Base-by-base conservation (phyloP, 2,329 filamentous ascomycete species). In the Chaetothyriales sp. region DNA sequence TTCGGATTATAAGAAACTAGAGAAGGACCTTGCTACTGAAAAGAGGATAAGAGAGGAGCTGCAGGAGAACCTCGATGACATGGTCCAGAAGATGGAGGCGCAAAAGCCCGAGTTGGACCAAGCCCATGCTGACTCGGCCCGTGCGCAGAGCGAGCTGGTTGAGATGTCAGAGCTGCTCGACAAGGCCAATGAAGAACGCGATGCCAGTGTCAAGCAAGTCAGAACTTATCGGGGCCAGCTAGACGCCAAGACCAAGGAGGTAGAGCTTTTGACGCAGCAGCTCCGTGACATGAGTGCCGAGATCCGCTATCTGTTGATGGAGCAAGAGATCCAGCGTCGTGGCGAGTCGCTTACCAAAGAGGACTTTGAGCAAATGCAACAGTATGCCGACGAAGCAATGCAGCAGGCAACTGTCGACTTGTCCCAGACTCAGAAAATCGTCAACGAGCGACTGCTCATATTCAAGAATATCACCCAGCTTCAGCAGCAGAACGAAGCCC, bases 91-190 rank as follows among this genome's bases (percentile, higher is more conserved):
- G 52, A 70, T 96, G 39, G 89, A 98, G 65, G 82, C 82, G 20
- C 89, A 86, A 64, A 81, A 83, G 22, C 92, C 92, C 0, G 88
- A 95, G 62, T 79, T 95, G 26, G 82, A 94, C 55, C 89, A 96
- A 59, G 72, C 94, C 18, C 81, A 85, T 46, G 76, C 79, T 12
- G 89, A 96, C 60, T 82, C 89, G 55, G 81, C 86, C 49, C 80
- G 84, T 28, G 75, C 96, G 1, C 80, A 89, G 52, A 76, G 77
- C 52, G 88, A 95, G 58, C 81, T 93, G 39, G 76, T 86, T 32
- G 84, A 92, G 55, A 87, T 90, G 63, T 94, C 89, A 0, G 78
- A 83, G 55, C 76, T 95, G 20, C 80, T 93, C 7, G 86, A 95
- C 54, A 80, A 86, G 48, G 83, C 86, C 52, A 85, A 83, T 53